phyloP scores from a whole-genome alignment of 2,329 filamentous ascomycete species.

The Phialocephala sp. region DNA sequence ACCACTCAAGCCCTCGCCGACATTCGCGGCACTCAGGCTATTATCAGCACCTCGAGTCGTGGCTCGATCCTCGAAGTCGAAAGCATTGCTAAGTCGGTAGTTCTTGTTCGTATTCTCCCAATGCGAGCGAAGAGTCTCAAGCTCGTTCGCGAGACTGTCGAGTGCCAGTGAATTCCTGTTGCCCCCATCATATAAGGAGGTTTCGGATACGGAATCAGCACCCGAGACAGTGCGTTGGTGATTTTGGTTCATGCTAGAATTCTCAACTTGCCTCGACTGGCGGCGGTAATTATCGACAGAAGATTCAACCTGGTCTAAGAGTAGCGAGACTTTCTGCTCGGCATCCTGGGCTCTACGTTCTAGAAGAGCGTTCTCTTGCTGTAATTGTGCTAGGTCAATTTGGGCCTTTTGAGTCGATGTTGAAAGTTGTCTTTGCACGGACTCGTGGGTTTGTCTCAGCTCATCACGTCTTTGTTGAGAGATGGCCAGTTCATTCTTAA shows the following conservation, averaged over 20 bases:
- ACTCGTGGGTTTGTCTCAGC: constrained; percentile 61
- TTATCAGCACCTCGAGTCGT: constrained; percentile 45
- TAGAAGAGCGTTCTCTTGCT: constrained; percentile 79
- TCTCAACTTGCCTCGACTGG: constrained; percentile 64
- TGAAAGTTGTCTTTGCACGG: constrained; percentile 62
- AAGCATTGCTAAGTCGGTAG: constrained; percentile 87
- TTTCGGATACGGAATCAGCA: constrained; percentile 65
- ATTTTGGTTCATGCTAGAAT: constrained; percentile 43
- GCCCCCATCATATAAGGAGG: constrained; percentile 54
- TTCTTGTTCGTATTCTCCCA: constrained; percentile 98
- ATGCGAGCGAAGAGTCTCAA: constrained; percentile 86
- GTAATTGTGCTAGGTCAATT: constrained; percentile 78
- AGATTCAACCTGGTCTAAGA: constrained; percentile 92
- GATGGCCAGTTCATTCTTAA: constrained; percentile 72
- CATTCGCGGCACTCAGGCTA: constrained; percentile 51
- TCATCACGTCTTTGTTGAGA: constrained; percentile 73
- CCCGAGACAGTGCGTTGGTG: constrained; percentile 45
- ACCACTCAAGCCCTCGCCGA: constrained; percentile 64
- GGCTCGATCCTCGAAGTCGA: constrained; percentile 69
- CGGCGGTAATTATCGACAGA: constrained; percentile 95
- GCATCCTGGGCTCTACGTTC: constrained; percentile 88
- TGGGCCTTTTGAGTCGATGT: constrained; percentile 59
- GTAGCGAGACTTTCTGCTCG: constrained; percentile 88
- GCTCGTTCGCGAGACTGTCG: constrained; percentile 88
- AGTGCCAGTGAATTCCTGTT: constrained; percentile 73